Percentiles rank a stretch among this genome's conserved stretches.
Conservation (phyloP, 73 alveolate species). For the Paramecium caudatum region DNA sequence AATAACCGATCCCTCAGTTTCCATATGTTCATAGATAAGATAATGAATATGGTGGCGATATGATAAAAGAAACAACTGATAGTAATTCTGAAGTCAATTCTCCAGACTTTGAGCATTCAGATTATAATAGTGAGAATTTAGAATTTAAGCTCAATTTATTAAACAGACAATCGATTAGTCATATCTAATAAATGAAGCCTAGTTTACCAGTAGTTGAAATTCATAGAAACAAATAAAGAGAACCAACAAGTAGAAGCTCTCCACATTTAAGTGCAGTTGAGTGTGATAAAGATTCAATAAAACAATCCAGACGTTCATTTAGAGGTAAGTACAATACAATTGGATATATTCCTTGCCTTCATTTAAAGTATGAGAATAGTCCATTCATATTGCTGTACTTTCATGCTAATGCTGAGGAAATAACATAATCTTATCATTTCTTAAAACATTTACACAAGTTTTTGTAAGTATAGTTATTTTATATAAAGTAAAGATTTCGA, state of each 20-base stretch:
- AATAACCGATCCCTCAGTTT: slow-evolving; percentile 45
- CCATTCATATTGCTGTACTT: slow-evolving; percentile 85
- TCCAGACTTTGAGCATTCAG: background rate
- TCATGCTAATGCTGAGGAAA: slow-evolving; percentile 96
- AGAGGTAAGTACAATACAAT: background rate
- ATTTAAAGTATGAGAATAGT: slow-evolving; percentile 77
- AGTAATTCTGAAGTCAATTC: too few relatives aligned
- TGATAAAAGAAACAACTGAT: too few relatives aligned
- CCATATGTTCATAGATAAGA: background rate
- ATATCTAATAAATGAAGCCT: too few relatives aligned
- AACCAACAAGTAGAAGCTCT: slow-evolving; percentile 50
- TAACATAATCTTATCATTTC: slow-evolving; percentile 80
- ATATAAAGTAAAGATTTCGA: slow-evolving; percentile 78
- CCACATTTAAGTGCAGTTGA: background rate
- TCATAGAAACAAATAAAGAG: slow-evolving; percentile 34
- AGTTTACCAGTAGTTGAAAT: too few relatives aligned
- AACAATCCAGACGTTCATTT: background rate
- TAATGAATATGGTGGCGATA: too few relatives aligned
- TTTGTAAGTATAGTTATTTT: slow-evolving; percentile 69
- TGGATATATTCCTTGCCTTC: slow-evolving; percentile 81
- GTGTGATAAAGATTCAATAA: background rate
- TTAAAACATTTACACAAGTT: slow-evolving; percentile 81
- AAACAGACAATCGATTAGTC: too few relatives aligned
- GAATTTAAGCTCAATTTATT: too few relatives aligned
- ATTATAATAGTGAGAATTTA: too few relatives aligned